Evolutionary conservation across 83 land plant species (phyloP).

Genomic region (Thuja plicata): DNA sequence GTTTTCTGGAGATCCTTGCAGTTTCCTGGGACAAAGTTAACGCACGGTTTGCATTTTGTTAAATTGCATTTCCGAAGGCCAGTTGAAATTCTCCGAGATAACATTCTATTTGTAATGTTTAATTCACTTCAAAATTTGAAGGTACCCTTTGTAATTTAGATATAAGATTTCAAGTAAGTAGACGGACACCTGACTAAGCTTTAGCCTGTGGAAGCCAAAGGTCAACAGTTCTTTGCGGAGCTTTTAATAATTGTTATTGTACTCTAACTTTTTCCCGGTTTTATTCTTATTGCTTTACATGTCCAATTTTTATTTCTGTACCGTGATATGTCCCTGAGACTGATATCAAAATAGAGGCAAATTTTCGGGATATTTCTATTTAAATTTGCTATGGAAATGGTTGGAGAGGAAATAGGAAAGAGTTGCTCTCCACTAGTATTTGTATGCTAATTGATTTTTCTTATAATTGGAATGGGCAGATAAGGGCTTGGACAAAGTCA

Average conservation of each 20-base stretch:
- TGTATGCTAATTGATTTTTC: background rate
- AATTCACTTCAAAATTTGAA: background rate
- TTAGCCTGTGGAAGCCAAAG: background rate
- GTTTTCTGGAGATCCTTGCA: background rate
- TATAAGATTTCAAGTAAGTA: background rate
- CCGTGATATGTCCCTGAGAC: background rate
- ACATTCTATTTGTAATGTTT: background rate
- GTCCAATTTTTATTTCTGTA: background rate
- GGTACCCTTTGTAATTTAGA: background rate
- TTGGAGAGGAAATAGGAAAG: background rate
- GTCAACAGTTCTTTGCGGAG: background rate
- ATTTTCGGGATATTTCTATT: background rate
- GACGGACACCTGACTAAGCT: background rate
- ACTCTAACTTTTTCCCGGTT: background rate
- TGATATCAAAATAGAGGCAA: background rate
- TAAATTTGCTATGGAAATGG: background rate
- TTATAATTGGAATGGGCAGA: background rate
- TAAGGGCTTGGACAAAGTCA: conserved; percentile 28
- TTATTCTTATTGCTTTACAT: background rate
- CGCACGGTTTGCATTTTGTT: background rate
- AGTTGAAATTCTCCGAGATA: background rate
- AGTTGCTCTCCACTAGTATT: background rate
- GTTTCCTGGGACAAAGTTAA: background rate
- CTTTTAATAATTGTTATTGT: background rate
- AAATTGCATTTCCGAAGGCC: background rate